Conservation (phyloP, 2,329 filamentous ascomycete genomes). For the Rhytidhysteron rufulum region DNA sequence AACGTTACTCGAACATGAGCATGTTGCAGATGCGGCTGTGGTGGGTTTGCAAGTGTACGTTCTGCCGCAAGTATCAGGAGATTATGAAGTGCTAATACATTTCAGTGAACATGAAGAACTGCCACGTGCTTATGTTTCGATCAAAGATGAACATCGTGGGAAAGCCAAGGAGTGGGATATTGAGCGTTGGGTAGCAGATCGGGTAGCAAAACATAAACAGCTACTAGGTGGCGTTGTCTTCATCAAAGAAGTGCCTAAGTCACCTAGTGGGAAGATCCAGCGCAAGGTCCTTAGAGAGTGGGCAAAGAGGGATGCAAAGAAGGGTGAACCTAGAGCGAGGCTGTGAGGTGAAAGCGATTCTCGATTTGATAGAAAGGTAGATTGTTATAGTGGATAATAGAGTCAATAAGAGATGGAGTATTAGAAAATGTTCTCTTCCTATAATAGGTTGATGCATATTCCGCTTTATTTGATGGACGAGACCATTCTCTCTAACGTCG, state of each 20-base stretch:
- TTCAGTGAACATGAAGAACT: constrained; percentile 23
- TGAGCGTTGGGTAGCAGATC: constrained; percentile 31
- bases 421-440: no score
- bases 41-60: constrained; percentile 39
- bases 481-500: no score
- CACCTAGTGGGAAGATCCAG: constrained; percentile 31
- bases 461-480: no score
- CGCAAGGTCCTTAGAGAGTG: constrained; percentile 28
- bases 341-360: no score
- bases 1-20: constrained; percentile 50
- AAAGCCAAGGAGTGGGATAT: constrained; percentile 32
- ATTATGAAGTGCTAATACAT: neutral
- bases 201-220: constrained; percentile 40
- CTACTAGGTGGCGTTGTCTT: constrained; percentile 35
- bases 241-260: constrained; percentile 32
- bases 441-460: no score
- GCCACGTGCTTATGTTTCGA: constrained; percentile 30
- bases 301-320: constrained; percentile 22
- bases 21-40: constrained; percentile 62
- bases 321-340: constrained; percentile 15
- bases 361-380: no score
- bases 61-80: neutral
- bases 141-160: constrained; percentile 24
- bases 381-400: no score
- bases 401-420: no score